Percentiles rank a stretch among this genome's conserved stretches.
phyloP scores from a whole-genome alignment of 257 asterid species.

The Galeopsis tetrahit region DNA sequence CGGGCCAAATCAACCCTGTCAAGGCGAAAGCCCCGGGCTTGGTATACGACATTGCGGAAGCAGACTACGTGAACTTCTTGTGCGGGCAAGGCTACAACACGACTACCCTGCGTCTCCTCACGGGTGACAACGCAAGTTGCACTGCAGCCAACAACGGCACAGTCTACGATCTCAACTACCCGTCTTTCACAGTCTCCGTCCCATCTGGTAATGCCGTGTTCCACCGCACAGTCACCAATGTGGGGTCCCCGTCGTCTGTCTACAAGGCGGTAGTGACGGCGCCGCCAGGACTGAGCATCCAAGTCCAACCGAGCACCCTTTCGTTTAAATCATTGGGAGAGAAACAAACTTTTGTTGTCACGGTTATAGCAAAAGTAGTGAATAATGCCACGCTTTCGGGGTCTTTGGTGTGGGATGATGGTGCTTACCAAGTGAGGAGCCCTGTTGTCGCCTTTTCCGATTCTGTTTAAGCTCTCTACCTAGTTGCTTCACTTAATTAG shows the following conservation, averaged over 20 bases:
- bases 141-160: conserved; percentile 43
- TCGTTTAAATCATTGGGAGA: conserved; percentile 53
- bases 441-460: conserved; percentile 48
- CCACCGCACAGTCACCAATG: conserved; percentile 56
- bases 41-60: conserved; percentile 57
- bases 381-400: conserved; percentile 36
- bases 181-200: conserved; percentile 54
- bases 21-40: conserved; percentile 63
- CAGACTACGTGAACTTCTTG: conserved; percentile 58
- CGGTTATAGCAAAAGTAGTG: conserved; percentile 34
- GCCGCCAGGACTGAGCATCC: conserved; percentile 32
- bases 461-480: conserved; percentile 4
- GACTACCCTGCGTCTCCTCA: conserved; percentile 46
- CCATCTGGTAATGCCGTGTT: conserved; percentile 32
- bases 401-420: conserved; percentile 59
- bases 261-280: conserved; percentile 39
- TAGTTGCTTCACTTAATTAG: too few species aligned
- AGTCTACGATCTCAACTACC: conserved; percentile 63
- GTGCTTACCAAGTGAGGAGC: conserved; percentile 57
- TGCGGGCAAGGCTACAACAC: conserved; percentile 76
- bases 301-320: conserved; percentile 43
- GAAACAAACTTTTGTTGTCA: conserved; percentile 42
- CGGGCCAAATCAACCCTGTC: conserved; percentile 73
- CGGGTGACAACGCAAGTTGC: conserved; percentile 58
- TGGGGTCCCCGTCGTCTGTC: conserved; percentile 53